Percentiles rank a stretch among this genome's conserved stretches.
Conservation (phyloP, 768 basidiomycete species). For the Hirschioporus abietinus region DNA sequence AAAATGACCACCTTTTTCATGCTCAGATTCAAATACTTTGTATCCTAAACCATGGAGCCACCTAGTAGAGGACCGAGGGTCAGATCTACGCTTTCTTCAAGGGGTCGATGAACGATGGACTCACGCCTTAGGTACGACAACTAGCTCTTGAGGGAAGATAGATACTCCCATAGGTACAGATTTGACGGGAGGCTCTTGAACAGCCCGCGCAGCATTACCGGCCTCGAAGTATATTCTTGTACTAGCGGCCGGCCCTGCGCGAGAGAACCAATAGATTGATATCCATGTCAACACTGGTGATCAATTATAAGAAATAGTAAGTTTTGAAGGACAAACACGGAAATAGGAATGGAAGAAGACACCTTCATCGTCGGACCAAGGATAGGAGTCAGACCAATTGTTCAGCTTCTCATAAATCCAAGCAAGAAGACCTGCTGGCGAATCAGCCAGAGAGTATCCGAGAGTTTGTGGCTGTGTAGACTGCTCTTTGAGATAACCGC, state of each 20-base stretch:
- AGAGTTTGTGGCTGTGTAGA: constrained; percentile 45
- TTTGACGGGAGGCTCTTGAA: constrained; percentile 5
- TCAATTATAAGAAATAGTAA: constrained; percentile 29
- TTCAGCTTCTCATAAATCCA: constrained; percentile 53
- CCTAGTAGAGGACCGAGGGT: constrained; percentile 22
- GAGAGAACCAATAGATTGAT: constrained; percentile 55
- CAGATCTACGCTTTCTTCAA: background rate
- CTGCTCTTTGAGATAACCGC: constrained; percentile 36
- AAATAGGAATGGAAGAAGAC: background rate
- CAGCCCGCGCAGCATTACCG: constrained; percentile 6
- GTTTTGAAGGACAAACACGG: constrained; percentile 27
- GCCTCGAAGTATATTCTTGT: constrained; percentile 55
- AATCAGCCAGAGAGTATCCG: constrained; percentile 51
- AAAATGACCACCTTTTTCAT: constrained; percentile 54
- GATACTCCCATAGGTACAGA: constrained; percentile 44
- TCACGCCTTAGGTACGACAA: constrained; percentile 30
- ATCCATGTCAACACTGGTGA: constrained; percentile 53
- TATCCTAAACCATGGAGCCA: constrained; percentile 35
- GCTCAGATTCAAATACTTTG: constrained; percentile 43
- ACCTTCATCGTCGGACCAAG: constrained; percentile 55
- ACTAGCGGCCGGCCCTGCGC: constrained; percentile 52
- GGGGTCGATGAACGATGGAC: constrained; percentile 15
- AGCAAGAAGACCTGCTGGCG: constrained; percentile 47
- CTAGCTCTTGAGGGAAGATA: constrained; percentile 46
- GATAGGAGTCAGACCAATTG: constrained; percentile 45